Evolutionary conservation across 1,284 basidiomycete species (phyloP), one percentile per base, ranked within the genome.

Genomic region (Rhodotorula sp.): DNA sequence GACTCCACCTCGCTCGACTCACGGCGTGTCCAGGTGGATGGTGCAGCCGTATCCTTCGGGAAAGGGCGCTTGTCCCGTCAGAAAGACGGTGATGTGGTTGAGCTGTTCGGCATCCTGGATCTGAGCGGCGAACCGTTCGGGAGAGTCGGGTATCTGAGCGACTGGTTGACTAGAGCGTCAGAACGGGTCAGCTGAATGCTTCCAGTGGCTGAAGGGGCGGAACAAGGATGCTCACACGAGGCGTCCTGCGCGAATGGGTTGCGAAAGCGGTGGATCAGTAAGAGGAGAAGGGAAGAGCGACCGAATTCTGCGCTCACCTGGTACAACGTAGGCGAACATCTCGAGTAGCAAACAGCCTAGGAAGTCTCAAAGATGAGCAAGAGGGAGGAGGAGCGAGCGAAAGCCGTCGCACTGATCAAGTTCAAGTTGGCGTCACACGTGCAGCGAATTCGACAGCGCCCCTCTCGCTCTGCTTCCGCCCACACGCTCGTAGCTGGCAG

Each of bases 61-160:
- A 75, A 95, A 94, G 0, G 91, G 88, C 0, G 91, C 90, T 53
- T 88, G 89, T 31, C 92, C 93, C 4, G 92, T 81, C 18, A 95
- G 81, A 79, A 95, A 95, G 3, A 95, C 90, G 56, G 90, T 92
- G 56, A 95, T 81, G 78, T 96, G 93, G 77, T 95, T 94, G 76
- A 95, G 90, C 26, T 86, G 85, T 69, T 86, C 86, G 0, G 91
- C 91, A 34, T 85, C 83, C 2, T 87, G 86, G 10, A 96, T 84
- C 76, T 90, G 87, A 77, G 94, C 94, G 30, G 88, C 83, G 47
- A 91, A 92, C 10, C 68, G 65, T 18, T 70, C 68, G 22, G 70
- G 66, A 20, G 68, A 28, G 15, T 64, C 65, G 37, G 68, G 72
- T 24, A 69, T 44, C 40, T 69, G 65, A 2, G n/a, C 8, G 4